These are phyloP conservation scores for Collybiopsis confluens DNA, from an alignment of 768 basidiomycete genomes.

Conservation along the genomic window DNA sequence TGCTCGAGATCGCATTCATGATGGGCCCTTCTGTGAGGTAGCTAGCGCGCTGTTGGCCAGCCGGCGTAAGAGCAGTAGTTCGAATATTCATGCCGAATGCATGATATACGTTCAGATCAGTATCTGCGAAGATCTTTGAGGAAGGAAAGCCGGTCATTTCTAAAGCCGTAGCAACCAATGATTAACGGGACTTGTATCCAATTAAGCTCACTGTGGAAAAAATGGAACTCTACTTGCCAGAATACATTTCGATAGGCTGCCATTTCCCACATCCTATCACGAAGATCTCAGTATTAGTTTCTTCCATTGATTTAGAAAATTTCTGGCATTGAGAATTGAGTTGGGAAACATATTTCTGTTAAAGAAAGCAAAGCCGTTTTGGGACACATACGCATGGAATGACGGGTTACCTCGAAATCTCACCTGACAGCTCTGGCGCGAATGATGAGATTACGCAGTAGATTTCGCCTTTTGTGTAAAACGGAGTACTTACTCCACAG, in stretches of 20 bases:
- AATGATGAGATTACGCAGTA: too few species aligned
- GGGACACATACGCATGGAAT: too few species aligned
- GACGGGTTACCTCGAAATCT: constrained; percentile 11
- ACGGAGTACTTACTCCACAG: constrained; percentile 64
- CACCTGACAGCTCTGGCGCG: constrained; percentile 10
- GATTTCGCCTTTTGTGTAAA: too few species aligned
- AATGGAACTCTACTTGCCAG: constrained; percentile 32
- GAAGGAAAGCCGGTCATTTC: constrained; percentile 43
- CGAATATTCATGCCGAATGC: constrained; percentile 59
- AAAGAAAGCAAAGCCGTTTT: constrained; percentile 27
- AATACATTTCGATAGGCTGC: constrained; percentile 44
- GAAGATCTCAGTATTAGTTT: constrained; percentile 37
- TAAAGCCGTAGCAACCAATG: background rate
- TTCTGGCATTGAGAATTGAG: constrained; percentile 22
- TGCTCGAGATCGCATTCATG: constrained; percentile 31
- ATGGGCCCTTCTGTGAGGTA: constrained; percentile 36
- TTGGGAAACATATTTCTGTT: constrained; percentile 42
- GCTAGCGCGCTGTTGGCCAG: constrained; percentile 37
- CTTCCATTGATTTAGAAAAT: constrained; percentile 27
- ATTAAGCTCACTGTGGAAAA: background rate
- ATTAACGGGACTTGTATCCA: background rate
- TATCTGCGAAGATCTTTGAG: constrained; percentile 58
- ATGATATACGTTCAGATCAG: constrained; percentile 52
- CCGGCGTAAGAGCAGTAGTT: constrained; percentile 38
- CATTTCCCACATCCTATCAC: constrained; percentile 62